phyloP scores from a whole-genome alignment of 2,329 filamentous ascomycete genomes.

The Camillea tinctor region DNA sequence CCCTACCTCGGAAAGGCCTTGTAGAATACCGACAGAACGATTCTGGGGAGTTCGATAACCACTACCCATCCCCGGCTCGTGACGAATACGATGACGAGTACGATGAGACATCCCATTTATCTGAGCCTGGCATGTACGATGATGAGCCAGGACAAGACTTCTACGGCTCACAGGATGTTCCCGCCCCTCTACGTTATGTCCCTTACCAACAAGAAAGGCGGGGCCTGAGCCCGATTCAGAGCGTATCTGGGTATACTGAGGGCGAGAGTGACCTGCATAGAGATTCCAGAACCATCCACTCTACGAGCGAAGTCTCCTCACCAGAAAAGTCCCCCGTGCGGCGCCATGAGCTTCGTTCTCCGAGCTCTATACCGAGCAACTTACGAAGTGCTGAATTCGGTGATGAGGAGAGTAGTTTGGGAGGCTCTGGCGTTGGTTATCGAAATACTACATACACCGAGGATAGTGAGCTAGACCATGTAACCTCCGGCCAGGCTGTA shows the following conservation, averaged over 20 bases:
- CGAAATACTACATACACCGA: conserved; percentile 50
- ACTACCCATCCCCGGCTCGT: conserved; percentile 34
- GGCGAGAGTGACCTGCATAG: conserved; percentile 60
- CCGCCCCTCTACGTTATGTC: conserved; percentile 63
- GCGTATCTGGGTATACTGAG: conserved; percentile 82
- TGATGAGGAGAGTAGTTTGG: conserved; percentile 57
- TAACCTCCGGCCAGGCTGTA: conserved; percentile 67
- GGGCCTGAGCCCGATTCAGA: conserved; percentile 84
- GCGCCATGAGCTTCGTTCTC: conserved; percentile 44
- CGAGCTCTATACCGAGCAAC: conserved; percentile 55
- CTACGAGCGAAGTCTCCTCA: conserved; percentile 56
- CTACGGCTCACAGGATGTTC: conserved; percentile 61
- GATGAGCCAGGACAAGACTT: conserved; percentile 46
- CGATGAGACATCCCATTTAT: conserved; percentile 40
- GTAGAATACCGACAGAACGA: conserved; percentile 46
- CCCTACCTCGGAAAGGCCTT: conserved; percentile 49
- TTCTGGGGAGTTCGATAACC: conserved; percentile 45
- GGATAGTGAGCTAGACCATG: conserved; percentile 57
- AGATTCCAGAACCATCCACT: conserved; percentile 54
- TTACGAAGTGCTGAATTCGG: conserved; percentile 51
- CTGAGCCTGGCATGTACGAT: conserved; percentile 37
- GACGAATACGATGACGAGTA: conserved; percentile 43
- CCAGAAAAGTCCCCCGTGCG: conserved; percentile 55
- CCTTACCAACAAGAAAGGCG: conserved; percentile 68
- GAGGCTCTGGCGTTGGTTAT: conserved; percentile 56